Percentiles rank a stretch among this genome's conserved stretches.
Conservation (phyloP, 2,329 filamentous ascomycete genomes). For the Penicillium carneum region DNA sequence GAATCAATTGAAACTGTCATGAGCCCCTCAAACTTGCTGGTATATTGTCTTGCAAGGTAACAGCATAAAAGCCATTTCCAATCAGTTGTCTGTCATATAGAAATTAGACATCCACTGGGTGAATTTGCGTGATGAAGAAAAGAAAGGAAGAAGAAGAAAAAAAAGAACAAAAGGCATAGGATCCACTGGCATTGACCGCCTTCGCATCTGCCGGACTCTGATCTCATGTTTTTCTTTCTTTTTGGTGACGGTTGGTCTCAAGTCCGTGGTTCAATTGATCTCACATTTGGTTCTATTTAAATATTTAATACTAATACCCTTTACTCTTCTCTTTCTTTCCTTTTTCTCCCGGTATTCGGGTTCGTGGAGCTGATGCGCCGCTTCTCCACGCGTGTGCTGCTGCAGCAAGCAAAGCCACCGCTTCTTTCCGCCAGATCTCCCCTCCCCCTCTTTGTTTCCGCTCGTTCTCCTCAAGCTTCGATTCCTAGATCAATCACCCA, state of each 20-base stretch:
- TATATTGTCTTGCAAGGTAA: slow-evolving; percentile 51
- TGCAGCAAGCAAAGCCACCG: slow-evolving; percentile 47
- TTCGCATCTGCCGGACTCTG: slow-evolving; percentile 25
- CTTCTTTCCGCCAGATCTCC: slow-evolving; percentile 41
- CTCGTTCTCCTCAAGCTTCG: slow-evolving; percentile 35
- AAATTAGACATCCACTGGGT: slow-evolving; percentile 40
- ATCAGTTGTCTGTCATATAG: slow-evolving; percentile 39
- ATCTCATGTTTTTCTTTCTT: slow-evolving; percentile 24
- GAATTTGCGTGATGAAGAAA: slow-evolving; percentile 42
- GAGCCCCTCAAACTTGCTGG: slow-evolving; percentile 58
- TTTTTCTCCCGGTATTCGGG: slow-evolving; percentile 22
- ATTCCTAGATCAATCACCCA: slow-evolving; percentile 27
- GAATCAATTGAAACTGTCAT: slow-evolving; percentile 40
- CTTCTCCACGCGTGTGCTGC: slow-evolving; percentile 46
- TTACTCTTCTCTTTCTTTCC: slow-evolving; percentile 12
- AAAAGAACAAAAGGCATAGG: slow-evolving; percentile 29
- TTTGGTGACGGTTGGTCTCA: slow-evolving; percentile 25
- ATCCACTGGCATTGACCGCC: slow-evolving; percentile 27
- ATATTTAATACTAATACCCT: slow-evolving; percentile 22
- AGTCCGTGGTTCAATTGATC: slow-evolving; percentile 28
- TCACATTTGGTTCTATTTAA: slow-evolving; percentile 29
- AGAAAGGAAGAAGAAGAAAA: slow-evolving; percentile 21
- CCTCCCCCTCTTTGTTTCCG: slow-evolving; percentile 39
- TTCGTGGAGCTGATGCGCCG: slow-evolving; percentile 42
- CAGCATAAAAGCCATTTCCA: slow-evolving; percentile 32